A percentile compares a stretch with the other conserved stretches of the same genome.
phyloP scores from a whole-genome alignment of 2,329 filamentous ascomycete species.

The Neocatenulostroma microsporum region DNA sequence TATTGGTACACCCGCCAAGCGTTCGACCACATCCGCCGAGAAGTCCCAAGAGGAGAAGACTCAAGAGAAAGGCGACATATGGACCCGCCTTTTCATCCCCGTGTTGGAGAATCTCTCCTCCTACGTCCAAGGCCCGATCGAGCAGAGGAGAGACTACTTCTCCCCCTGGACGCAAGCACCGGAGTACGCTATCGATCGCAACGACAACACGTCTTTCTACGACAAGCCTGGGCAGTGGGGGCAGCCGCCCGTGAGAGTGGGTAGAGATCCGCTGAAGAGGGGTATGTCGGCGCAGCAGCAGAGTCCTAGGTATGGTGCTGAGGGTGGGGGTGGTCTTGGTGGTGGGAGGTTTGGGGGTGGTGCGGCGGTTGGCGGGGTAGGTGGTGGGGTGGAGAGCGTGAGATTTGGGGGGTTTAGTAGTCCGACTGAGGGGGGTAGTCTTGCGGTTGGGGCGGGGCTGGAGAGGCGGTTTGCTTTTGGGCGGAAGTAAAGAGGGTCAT shows the following conservation, averaged over 20 bases:
- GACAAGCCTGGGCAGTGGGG: conserved; percentile 30
- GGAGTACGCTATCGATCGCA: conserved; percentile 33
- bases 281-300: neutral
- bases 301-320: neutral
- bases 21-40: conserved; percentile 1
- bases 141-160: conserved; percentile 33
- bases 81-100: conserved; percentile 33
- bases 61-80: conserved; percentile 13
- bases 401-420: conserved; percentile 11
- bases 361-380: too few relatives aligned
- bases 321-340: neutral
- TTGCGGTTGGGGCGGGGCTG: conserved; percentile 6
- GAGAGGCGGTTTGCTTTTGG: conserved; percentile 5
- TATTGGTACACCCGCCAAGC: conserved; percentile 3
- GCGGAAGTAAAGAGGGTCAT: conserved; percentile 4
- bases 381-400: conserved; percentile 7
- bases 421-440: conserved; percentile 3
- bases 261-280: conserved; percentile 30
- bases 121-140: conserved; percentile 32
- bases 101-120: conserved; percentile 36
- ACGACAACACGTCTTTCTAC: conserved; percentile 36
- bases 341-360: too few relatives aligned
- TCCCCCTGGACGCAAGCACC: conserved; percentile 33
- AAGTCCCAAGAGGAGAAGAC: too few relatives aligned
- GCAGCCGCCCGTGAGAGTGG: conserved; percentile 29